Evolutionary conservation across 2,329 filamentous ascomycete species (phyloP).

Genomic region (Fusarium sp.): DNA sequence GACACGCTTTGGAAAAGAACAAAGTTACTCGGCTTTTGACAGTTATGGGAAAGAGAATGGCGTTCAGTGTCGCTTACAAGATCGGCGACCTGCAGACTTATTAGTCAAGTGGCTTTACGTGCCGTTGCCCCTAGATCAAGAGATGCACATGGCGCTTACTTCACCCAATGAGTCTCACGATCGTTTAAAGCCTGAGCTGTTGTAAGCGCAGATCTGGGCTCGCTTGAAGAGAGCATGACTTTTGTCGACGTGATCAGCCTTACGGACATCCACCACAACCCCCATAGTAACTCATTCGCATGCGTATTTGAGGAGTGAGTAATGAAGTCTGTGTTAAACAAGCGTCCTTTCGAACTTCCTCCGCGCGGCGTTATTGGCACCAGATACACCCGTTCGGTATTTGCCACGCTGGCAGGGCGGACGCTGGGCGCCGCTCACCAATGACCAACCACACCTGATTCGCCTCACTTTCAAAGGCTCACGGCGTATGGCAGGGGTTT

Average conservation of each 20-base stretch:
- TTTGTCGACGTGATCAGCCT: constrained; percentile 14
- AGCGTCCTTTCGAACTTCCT: not conserved
- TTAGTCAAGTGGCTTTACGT: constrained; percentile 8
- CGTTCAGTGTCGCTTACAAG: constrained; percentile 15
- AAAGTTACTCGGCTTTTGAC: constrained; percentile 2
- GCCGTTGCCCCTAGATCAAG: constrained; percentile 20
- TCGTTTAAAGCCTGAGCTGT: constrained; percentile 25
- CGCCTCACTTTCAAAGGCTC: constrained; percentile 43
- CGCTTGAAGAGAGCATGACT: constrained; percentile 6
- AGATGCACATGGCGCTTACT: constrained; percentile 34
- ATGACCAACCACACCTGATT: constrained; percentile 41
- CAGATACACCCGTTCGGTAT: constrained; percentile 36
- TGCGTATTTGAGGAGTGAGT: constrained; percentile 9
- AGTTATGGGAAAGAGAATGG: constrained; percentile 10
- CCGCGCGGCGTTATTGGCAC: constrained; percentile 21
- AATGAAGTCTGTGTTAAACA: constrained; percentile 7
- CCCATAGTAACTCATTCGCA: constrained; percentile 7
- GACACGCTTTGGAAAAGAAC: not conserved
- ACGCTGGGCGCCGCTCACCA: constrained; percentile 36
- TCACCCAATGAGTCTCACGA: constrained; percentile 24
- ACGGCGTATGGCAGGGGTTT: constrained; percentile 40
- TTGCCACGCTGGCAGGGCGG: constrained; percentile 46
- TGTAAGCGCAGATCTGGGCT: constrained; percentile 36
- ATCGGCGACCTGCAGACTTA: constrained; percentile 31
- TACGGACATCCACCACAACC: constrained; percentile 3